Conservation (phyloP, 2,329 filamentous ascomycete species). For the Hypoxylon sp. region DNA sequence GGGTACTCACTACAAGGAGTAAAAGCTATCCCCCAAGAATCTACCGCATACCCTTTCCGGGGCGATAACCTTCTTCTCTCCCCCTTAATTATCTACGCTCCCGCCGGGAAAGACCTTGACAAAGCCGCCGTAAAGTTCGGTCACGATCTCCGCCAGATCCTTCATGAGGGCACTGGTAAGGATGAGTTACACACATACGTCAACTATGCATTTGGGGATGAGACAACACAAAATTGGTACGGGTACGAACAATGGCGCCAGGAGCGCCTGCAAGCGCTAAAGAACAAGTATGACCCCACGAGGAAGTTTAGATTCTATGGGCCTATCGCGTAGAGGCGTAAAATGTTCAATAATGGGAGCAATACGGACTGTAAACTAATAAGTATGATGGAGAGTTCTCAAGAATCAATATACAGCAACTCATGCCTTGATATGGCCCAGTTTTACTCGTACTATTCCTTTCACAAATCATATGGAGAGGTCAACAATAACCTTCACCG, state of each 20-base stretch:
- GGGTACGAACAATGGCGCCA: slow-evolving; percentile 58
- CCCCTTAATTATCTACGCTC: slow-evolving; percentile 53
- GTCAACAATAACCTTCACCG: too few relatives aligned
- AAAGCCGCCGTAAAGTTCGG: slow-evolving; percentile 51
- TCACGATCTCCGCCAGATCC: slow-evolving; percentile 47
- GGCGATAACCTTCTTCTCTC: slow-evolving; percentile 39
- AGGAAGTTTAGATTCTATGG: slow-evolving; percentile 54
- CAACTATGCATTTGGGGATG: slow-evolving; percentile 56
- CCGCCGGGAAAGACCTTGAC: slow-evolving; percentile 47
- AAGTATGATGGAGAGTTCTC: too few relatives aligned
- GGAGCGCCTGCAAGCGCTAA: slow-evolving; percentile 55
- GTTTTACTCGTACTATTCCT: too few relatives aligned
- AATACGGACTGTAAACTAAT: neutral
- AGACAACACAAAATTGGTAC: slow-evolving; percentile 53
- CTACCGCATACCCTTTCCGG: slow-evolving; percentile 45
- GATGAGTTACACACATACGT: slow-evolving; percentile 52
- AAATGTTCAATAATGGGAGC: too few relatives aligned
- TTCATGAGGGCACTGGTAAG: slow-evolving; percentile 45
- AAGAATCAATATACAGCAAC: too few relatives aligned
- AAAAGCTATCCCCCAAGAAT: slow-evolving; percentile 32
- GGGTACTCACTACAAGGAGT: slow-evolving; percentile 45
- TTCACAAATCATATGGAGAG: too few relatives aligned
- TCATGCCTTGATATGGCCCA: too few relatives aligned
- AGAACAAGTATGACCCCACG: slow-evolving; percentile 55
- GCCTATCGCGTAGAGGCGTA: slow-evolving; percentile 37